These are phyloP conservation scores for Diplocarpon rosae DNA, from an alignment of 2,329 filamentous ascomycete genomes.

Conservation along the genomic window DNA sequence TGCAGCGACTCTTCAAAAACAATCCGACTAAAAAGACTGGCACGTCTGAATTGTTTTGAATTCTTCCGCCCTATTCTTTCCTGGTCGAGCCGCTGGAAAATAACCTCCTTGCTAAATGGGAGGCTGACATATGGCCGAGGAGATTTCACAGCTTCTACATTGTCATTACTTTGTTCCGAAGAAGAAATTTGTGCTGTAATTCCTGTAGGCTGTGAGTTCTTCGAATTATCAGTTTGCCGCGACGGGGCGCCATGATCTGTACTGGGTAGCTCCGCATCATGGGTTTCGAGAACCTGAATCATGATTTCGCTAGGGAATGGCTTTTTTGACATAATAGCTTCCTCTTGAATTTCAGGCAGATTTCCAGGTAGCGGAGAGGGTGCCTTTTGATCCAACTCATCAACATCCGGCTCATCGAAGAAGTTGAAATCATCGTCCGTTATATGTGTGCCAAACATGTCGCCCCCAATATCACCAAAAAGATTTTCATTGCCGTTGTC, in stretches of 20 bases:
- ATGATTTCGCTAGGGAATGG: background rate
- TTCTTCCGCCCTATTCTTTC: background rate
- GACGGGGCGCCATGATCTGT: background rate
- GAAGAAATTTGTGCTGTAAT: background rate
- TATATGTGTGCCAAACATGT: conserved; percentile 60
- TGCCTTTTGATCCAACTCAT: conserved; percentile 17
- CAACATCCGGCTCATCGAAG: conserved; percentile 51
- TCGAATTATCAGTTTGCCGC: background rate
- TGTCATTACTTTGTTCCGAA: background rate
- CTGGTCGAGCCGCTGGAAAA: conserved; percentile 20
- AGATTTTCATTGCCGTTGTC: conserved; percentile 35
- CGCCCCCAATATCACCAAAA: conserved; percentile 57
- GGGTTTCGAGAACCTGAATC: too few relatives aligned
- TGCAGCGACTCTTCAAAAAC: conserved; percentile 23
- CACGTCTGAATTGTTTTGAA: conserved; percentile 7
- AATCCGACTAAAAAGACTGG: conserved; percentile 24
- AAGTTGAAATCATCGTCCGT: conserved; percentile 79
- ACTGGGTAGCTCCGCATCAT: background rate
- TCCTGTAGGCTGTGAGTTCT: background rate
- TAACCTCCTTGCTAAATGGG: conserved; percentile 24
- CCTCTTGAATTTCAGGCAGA: conserved; percentile 2
- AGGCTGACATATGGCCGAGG: background rate
- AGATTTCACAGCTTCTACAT: background rate
- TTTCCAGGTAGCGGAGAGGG: conserved; percentile 5
- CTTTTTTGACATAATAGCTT: background rate